phyloP scores from a whole-genome alignment of 164 flowering plant species.

The Sedum album region DNA sequence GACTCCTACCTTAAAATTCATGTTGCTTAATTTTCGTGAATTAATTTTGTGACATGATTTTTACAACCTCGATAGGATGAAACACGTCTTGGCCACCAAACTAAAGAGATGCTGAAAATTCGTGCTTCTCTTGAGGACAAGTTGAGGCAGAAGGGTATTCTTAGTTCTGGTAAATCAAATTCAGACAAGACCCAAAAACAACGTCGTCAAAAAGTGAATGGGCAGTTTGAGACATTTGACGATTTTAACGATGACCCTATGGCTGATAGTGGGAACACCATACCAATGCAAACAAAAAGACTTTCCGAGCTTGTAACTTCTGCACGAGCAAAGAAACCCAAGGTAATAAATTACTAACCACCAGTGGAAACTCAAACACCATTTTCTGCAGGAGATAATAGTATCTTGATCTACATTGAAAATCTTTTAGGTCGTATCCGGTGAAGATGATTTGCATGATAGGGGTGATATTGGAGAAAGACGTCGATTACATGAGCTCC shows the following conservation, averaged over 20 bases:
- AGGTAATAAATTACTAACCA: slow-evolving; percentile 44
- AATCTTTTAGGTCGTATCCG: slow-evolving; percentile 48
- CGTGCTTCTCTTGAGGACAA: slow-evolving; percentile 82
- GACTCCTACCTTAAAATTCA: not conserved
- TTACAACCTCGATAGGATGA: slow-evolving; percentile 29
- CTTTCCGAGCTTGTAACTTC: slow-evolving; percentile 31
- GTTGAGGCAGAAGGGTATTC: slow-evolving; percentile 56
- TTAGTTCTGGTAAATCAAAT: slow-evolving; percentile 31
- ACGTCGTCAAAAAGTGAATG: slow-evolving; percentile 26
- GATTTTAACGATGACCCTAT: slow-evolving; percentile 75
- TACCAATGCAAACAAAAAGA: slow-evolving; percentile 22
- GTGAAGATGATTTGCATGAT: slow-evolving; percentile 82
- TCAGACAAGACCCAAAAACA: slow-evolving; percentile 23
- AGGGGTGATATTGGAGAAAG: slow-evolving; percentile 95
- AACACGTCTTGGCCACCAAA: slow-evolving; percentile 47
- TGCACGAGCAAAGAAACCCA: slow-evolving; percentile 39
- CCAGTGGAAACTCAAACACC: not conserved
- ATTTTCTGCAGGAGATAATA: not conserved
- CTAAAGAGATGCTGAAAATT: slow-evolving; percentile 75
- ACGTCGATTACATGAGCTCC: slow-evolving; percentile 72
- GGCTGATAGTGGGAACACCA: slow-evolving; percentile 19
- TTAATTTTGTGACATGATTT: not conserved
- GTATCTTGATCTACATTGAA: not conserved
- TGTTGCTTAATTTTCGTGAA: not conserved
- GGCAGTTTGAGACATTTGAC: slow-evolving; percentile 68